Base-by-base conservation (phyloP, 75 land plant genomes). In the Ceratopteris richardii region DNA sequence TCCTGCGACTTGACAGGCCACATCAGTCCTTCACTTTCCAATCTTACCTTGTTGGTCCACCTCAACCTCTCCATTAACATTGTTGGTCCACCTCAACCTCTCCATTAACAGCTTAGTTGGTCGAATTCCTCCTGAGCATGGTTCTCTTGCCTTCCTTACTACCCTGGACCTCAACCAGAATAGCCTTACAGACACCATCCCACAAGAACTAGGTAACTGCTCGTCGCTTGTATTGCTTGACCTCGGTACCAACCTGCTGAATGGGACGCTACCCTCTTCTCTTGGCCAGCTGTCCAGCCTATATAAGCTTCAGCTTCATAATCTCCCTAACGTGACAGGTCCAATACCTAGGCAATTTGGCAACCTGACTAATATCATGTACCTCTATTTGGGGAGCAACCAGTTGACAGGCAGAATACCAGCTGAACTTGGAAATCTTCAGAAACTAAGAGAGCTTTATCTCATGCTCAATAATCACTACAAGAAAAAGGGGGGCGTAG, bases 141-240 rank as follows among this genome's bases (percentile, higher is more conserved):
- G 84, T 0, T 73, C 71, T 71, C 80, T 83, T 39, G 68, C 79
- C 16, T 73, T 52, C 36, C 62, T 91, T 23, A 68, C 59, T 18
- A 72, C 67, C 37, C 30, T 91, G 51, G 76, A 77, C 47, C 54
- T 91, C 51, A 79, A 85, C 6, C 83, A 78, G 53, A 91, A 91
- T 60, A 59, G 66, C 20, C 78, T 91, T 24, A 66, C 86, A n/a
- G 93, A 86, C 7, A 52, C 50, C 0, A 83, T 78, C 24, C 96
- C 78, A 1, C 37, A 66, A 9, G 69, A 63, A 21, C 64, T 77
- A 26, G 86, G 74, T 31, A 66, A 72, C 39, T 90, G 78, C 56
- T 28, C 48, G 0, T 73, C 70, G 39, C 48, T 94, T 56, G 72
- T 76, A 36, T 61, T 73, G 28, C 65, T 94, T 47, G 93, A 85